phyloP scores from a whole-genome alignment of 2,329 filamentous ascomycete species.

The Pseudogymnoascus sp. region DNA sequence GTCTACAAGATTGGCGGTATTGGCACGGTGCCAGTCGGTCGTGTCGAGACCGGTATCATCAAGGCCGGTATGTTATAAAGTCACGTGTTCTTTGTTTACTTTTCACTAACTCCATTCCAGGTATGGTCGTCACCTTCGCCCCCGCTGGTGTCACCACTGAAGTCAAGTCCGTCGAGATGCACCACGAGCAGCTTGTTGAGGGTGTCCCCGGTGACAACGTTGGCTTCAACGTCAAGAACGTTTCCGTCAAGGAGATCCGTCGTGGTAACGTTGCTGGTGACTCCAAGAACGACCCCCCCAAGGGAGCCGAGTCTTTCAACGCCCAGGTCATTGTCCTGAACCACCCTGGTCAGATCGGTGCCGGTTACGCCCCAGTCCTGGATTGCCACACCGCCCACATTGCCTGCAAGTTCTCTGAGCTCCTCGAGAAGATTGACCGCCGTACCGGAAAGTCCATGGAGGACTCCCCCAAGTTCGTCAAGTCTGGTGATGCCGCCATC shows the following conservation, averaged over 20 bases:
- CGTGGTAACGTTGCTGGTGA: constrained; percentile 99
- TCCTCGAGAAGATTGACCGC: constrained; percentile 99
- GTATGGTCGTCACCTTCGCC: constrained; percentile 96
- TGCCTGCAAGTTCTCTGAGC: constrained; percentile 99
- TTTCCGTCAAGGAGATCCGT: constrained; percentile 99
- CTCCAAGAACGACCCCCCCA: constrained; percentile 98
- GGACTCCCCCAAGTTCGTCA: constrained; percentile 95
- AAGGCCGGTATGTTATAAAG: constrained; percentile 81
- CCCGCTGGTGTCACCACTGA: constrained; percentile 99
- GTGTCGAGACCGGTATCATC: constrained; percentile 99
- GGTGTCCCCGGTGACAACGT: constrained; percentile 99
- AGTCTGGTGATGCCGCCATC: constrained; percentile 99
- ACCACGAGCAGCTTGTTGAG: constrained; percentile 97
- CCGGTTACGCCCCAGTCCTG: constrained; percentile 96
- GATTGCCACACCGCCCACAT: constrained; percentile 99
- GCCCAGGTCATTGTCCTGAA: constrained; percentile 99
- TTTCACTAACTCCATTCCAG: constrained; percentile 34
- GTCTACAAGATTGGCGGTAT: constrained; percentile 99
- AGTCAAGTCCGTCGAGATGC: constrained; percentile 99
- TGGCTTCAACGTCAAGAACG: constrained; percentile 99
- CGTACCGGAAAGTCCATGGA: constrained; percentile 98
- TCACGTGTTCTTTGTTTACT: constrained; percentile 39
- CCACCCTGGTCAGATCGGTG: constrained; percentile 99
- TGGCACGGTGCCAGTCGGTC: constrained; percentile 98
- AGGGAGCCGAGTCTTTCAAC: constrained; percentile 87